Evolutionary conservation across 768 basidiomycete genomes (phyloP).

Genomic region (Suillus variegatus): DNA sequence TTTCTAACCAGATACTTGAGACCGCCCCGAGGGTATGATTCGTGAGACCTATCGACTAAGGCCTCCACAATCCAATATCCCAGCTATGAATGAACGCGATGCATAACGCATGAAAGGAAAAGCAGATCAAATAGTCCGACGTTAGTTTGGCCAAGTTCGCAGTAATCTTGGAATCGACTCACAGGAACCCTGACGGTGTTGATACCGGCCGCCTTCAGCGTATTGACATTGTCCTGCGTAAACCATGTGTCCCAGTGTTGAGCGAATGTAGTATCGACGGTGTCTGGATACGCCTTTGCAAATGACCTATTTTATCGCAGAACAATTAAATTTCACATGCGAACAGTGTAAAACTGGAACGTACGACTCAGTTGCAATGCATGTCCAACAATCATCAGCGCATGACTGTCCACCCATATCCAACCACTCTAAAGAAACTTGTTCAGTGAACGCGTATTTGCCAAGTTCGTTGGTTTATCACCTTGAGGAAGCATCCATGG

Average conservation of each 20-base stretch:
- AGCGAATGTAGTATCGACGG: constrained; percentile 58
- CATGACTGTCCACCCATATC: constrained; percentile 73
- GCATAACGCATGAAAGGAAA: neutral
- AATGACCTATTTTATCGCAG: constrained; percentile 45
- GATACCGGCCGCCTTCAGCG: constrained; percentile 54
- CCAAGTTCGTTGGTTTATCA: constrained; percentile 17
- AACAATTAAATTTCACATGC: neutral
- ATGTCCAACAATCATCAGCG: constrained; percentile 51
- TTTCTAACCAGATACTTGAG: constrained; percentile 57
- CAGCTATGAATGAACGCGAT: constrained; percentile 44
- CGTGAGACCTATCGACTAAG: constrained; percentile 60
- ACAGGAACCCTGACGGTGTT: constrained; percentile 82
- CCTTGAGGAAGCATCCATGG: constrained; percentile 83
- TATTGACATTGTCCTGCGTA: constrained; percentile 56
- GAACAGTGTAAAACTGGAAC: neutral
- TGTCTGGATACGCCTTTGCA: constrained; percentile 57
- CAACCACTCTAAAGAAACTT: constrained; percentile 55
- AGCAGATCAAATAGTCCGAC: neutral
- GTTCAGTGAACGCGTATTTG: neutral
- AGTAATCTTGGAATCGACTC: constrained; percentile 20
- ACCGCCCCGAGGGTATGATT: constrained; percentile 73
- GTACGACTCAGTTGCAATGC: constrained; percentile 73
- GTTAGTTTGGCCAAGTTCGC: neutral
- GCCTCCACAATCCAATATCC: constrained; percentile 84
- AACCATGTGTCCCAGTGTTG: constrained; percentile 82